Evolutionary conservation across 371 early-diverging fungal species (phyloP).

Genomic region (Haplosporangium sp.): DNA sequence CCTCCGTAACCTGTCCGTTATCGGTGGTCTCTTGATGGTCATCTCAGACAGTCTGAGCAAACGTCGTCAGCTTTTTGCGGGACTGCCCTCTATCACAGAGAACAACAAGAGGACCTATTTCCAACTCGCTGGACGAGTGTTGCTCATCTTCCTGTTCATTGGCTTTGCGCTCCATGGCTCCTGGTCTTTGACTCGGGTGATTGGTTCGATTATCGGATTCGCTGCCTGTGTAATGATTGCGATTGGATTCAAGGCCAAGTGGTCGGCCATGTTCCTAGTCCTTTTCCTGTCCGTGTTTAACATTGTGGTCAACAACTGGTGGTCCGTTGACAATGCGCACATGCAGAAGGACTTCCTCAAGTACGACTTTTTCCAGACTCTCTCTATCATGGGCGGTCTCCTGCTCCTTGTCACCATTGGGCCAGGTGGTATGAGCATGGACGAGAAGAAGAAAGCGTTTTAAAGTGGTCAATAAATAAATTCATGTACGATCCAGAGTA

Average conservation of each 20-base stretch:
- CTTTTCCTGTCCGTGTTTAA: slow-evolving; percentile 89
- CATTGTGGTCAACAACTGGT: slow-evolving; percentile 95
- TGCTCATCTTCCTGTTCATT: slow-evolving; percentile 92
- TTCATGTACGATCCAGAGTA: not conserved
- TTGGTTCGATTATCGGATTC: slow-evolving; percentile 81
- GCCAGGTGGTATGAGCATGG: slow-evolving; percentile 92
- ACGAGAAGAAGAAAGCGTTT: slow-evolving; percentile 96
- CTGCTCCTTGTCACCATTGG: slow-evolving; percentile 91
- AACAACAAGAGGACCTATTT: slow-evolving; percentile 86
- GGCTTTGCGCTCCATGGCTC: slow-evolving; percentile 90
- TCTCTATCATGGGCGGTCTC: slow-evolving; percentile 96
- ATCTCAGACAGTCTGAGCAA: slow-evolving; percentile 80
- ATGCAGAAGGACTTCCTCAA: slow-evolving; percentile 92
- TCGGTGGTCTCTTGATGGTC: slow-evolving; percentile 95
- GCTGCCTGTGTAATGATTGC: slow-evolving; percentile 94
- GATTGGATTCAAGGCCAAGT: slow-evolving; percentile 97
- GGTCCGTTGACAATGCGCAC: slow-evolving; percentile 86
- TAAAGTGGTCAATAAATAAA: slow-evolving; percentile 58
- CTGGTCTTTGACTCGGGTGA: slow-evolving; percentile 75
- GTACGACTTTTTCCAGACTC: slow-evolving; percentile 98
- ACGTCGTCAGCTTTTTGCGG: slow-evolving; percentile 85
- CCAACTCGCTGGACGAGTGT: slow-evolving; percentile 90
- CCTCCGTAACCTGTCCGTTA: slow-evolving; percentile 91
- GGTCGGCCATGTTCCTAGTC: slow-evolving; percentile 93
- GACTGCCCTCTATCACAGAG: slow-evolving; percentile 86